Base-by-base conservation (phyloP, 2,329 filamentous ascomycete species). In the Aspergillus melleus region DNA sequence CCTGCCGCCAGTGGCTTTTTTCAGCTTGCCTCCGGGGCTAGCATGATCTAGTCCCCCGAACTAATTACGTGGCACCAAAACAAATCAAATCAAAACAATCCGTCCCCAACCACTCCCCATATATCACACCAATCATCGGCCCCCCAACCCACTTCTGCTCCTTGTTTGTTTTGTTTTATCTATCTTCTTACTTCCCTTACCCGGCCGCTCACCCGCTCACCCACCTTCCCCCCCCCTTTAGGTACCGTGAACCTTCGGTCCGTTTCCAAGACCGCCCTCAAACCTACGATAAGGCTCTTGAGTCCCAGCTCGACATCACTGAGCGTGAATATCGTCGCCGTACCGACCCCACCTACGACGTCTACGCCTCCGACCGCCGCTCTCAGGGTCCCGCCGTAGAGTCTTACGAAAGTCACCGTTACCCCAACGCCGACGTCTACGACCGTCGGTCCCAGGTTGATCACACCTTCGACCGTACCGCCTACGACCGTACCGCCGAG, bases 261-360 rank as follows among this genome's bases (percentile, higher is more conserved):
- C 80, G 80, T 63, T 76, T 70, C 74, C 76, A 80, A 73, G 77
- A 79, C 64, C 72, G 70, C 67, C 72, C 72, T 55, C 70, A 72
- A 61, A 72, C 72, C 64, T 72, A 74, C 70, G 75, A 79, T 66
- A 76, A 77, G 59, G 68, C 75, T 64, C 74, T 77, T 63, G 74
- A 81, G 64, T 74, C 74, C 61, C 81, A 84, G 68, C 75, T 84
- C 68, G 81, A 84, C 72, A 68, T 81, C 65, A 80, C 81, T 72
- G 80, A 82, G 66, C 80, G 86, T 85, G 80, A 89, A 84, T 82
- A 90, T 84, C 81, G 86, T 85, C 77, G 87, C 85, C 82, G 81
- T 68, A 80, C 79, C 66, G 76, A 82, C 66, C 84, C 83, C 64
- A 81, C 79, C 66, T 82, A 81, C 76, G 79, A 80, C 70, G 73